A percentile compares a stretch with the other conserved stretches of the same genome.
Conservation (phyloP, 768 basidiomycete genomes). For the Leccinum aurantiacum region DNA sequence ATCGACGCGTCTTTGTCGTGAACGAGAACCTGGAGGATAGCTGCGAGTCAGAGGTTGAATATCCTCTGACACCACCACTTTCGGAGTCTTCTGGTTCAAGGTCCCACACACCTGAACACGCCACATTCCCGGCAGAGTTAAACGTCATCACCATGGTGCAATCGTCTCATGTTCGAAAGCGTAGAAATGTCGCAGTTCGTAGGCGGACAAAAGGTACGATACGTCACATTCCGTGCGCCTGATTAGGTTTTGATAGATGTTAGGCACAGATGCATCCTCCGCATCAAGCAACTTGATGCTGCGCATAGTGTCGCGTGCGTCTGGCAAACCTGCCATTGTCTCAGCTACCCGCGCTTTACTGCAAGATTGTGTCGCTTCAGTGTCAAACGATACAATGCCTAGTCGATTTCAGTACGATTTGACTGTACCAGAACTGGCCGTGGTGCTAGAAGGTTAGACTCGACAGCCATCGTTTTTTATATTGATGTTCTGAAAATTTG, state of each 20-base stretch:
- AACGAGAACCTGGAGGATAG: slow-evolving; percentile 31
- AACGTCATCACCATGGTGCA: slow-evolving; percentile 21
- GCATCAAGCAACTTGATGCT: slow-evolving; percentile 40
- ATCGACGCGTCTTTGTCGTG: slow-evolving; percentile 35
- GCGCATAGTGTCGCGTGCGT: slow-evolving; percentile 55
- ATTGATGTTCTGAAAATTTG: slow-evolving; percentile 36
- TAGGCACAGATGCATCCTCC: slow-evolving; percentile 12
- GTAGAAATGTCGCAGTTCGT: slow-evolving; percentile 29
- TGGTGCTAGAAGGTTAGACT: slow-evolving; percentile 57
- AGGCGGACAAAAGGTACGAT: slow-evolving; percentile 25
- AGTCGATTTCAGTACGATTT: slow-evolving; percentile 31
- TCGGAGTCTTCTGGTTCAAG: slow-evolving; percentile 72
- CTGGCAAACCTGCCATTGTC: slow-evolving; percentile 67
- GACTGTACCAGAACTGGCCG: slow-evolving; percentile 46
- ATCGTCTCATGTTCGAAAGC: slow-evolving; percentile 17
- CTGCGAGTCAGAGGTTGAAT: slow-evolving; percentile 59
- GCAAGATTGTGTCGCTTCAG: slow-evolving; percentile 16
- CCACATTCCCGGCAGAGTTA: slow-evolving; percentile 10
- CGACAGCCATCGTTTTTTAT: neutral
- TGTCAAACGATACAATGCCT: slow-evolving; percentile 1
- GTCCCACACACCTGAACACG: slow-evolving; percentile 53
- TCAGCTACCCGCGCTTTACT: slow-evolving; percentile 50
- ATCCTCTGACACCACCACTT: slow-evolving; percentile 74
- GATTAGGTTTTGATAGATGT: slow-evolving; percentile 13
- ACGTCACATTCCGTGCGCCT: slow-evolving; percentile 8